These are phyloP conservation scores for Saturnispora bothae DNA, from an alignment of 805 yeast species.

Conservation along the genomic window DNA sequence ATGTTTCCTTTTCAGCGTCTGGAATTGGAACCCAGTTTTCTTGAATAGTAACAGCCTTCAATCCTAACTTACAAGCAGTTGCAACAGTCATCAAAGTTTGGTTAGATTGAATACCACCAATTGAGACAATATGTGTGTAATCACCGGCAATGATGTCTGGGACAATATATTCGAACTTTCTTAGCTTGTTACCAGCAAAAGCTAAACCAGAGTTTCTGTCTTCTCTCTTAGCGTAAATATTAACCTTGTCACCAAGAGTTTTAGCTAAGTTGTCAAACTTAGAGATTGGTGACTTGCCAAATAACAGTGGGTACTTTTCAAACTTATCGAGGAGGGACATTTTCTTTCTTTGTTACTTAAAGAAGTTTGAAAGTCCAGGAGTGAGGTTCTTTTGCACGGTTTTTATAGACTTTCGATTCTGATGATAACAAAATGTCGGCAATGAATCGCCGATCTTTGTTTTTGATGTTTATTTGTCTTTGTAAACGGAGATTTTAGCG, in stretches of 20 bases:
- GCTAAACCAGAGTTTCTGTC: conserved; percentile 29
- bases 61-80: conserved; percentile 28
- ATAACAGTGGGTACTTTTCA: conserved; percentile 22
- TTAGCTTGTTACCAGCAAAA: conserved; percentile 27
- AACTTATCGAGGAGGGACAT: conserved; percentile 17
- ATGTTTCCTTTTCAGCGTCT: conserved; percentile 21
- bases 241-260: conserved; percentile 24
- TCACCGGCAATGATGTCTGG: conserved; percentile 27
- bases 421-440: neutral
- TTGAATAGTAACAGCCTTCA: conserved; percentile 27
- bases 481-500: neutral
- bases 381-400: neutral
- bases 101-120: conserved; percentile 28
- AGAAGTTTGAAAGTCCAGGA: too few relatives aligned
- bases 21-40: conserved; percentile 30
- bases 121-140: conserved; percentile 27
- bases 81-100: conserved; percentile 30
- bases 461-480: too few relatives aligned
- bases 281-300: conserved; percentile 29
- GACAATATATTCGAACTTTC: conserved; percentile 27
- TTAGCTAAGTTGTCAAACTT: conserved; percentile 23
- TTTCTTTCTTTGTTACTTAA: too few relatives aligned
- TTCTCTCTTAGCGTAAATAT: conserved; percentile 28
- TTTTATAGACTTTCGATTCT: neutral
- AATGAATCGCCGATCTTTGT: neutral